Conservation (phyloP, 257 asterid species). For the Salvia rosmarinus region DNA sequence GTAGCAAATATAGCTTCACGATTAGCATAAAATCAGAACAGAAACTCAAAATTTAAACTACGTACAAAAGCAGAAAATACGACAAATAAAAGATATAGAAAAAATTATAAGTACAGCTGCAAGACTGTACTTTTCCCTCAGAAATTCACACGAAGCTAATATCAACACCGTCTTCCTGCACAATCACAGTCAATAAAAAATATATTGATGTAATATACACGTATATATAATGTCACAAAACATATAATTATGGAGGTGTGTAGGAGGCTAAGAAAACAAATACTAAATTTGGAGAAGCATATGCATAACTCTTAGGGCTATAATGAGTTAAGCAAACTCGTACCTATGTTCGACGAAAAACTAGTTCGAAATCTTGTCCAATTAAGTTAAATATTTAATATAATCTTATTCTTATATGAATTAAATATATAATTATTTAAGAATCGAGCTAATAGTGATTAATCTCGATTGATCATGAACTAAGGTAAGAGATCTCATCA, state of each 20-base stretch:
- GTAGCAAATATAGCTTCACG: neutral
- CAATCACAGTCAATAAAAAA: neutral
- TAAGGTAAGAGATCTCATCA: neutral
- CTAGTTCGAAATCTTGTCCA: no score
- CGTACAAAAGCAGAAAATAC: neutral
- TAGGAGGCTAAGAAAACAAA: no score
- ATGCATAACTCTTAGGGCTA: no score
- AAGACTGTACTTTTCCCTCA: slow-evolving; percentile 88
- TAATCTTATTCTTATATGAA: neutral
- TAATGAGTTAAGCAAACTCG: no score
- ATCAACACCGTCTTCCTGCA: slow-evolving; percentile 90
- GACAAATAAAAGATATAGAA: neutral
- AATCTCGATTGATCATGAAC: neutral
- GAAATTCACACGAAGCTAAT: slow-evolving; percentile 73
- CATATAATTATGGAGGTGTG: no score
- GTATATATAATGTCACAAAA: no score
- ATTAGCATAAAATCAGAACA: neutral
- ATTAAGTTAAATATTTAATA: neutral
- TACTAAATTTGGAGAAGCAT: no score
- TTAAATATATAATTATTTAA: neutral
- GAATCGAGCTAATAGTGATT: neutral
- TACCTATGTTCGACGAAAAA: no score
- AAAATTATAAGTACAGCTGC: slow-evolving; percentile 70
- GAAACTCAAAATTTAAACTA: neutral
- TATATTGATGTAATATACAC: no score